A percentile compares a stretch with the other conserved stretches of the same genome.
Evolutionary conservation across 768 basidiomycete genomes (phyloP).

Genomic region (Kwoniella heveanensis): DNA sequence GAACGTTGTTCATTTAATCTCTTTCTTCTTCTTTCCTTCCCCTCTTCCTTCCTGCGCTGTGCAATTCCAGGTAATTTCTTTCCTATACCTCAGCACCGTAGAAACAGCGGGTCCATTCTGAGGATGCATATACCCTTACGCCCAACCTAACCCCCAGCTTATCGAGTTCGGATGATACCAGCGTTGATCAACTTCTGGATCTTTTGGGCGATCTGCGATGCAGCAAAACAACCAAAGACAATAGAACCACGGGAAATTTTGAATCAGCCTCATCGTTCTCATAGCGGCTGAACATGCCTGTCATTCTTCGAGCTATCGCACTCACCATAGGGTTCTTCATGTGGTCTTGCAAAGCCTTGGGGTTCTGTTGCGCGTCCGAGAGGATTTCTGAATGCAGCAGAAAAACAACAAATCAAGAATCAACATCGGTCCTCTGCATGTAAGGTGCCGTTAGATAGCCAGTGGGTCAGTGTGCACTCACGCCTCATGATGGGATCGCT

Average conservation of each 20-base stretch:
- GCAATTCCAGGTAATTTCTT: too few relatives aligned
- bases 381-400: conserved; percentile 67
- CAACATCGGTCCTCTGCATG: too few relatives aligned
- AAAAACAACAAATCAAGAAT: too few relatives aligned
- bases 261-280: too few relatives aligned
- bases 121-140: background rate
- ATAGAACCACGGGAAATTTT: background rate
- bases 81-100: too few relatives aligned
- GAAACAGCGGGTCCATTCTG: too few relatives aligned
- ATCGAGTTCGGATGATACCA: conserved; percentile 80
- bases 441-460: too few relatives aligned
- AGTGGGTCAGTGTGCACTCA: too few relatives aligned
- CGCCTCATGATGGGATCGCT: conserved; percentile 26
- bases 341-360: conserved; percentile 86
- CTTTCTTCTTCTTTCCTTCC: too few relatives aligned
- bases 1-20: too few relatives aligned
- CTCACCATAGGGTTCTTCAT: conserved; percentile 72
- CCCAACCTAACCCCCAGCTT: conserved; percentile 1
- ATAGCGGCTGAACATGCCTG: background rate
- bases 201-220: conserved; percentile 35
- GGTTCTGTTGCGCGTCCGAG: conserved; percentile 89
- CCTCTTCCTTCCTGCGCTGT: too few relatives aligned
- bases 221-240: background rate
- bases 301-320: background rate
- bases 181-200: conserved; percentile 65